Evolutionary conservation across 192 early-diverging fungal genomes (phyloP).

Genomic region (Coemansia sp.): DNA sequence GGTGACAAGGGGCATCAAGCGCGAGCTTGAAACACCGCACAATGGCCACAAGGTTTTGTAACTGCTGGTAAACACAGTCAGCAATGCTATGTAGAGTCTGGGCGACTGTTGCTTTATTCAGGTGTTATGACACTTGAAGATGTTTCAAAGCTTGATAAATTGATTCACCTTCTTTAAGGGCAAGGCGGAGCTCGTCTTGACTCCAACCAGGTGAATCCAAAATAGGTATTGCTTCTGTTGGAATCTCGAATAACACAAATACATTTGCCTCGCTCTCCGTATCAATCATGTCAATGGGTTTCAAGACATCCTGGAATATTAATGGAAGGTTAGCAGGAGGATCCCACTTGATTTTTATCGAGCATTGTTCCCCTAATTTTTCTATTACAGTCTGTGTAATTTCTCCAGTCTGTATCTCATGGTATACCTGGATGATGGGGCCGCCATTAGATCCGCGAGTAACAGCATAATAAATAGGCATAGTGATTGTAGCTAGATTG

Average conservation of each 20-base stretch:
- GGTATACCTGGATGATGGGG: background rate
- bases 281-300: background rate
- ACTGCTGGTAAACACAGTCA: background rate
- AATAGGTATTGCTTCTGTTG: too few species aligned
- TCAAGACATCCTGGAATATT: background rate
- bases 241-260: background rate
- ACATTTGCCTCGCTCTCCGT: background rate
- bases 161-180: too few species aligned
- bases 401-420: background rate
- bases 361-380: background rate
- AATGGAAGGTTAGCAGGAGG: background rate
- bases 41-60: background rate
- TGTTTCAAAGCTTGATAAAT: too few species aligned
- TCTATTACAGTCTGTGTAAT: background rate
- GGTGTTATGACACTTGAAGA: too few species aligned
- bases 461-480: background rate
- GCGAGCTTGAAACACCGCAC: background rate
- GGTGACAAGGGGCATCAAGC: too few species aligned
- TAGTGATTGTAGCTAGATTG: background rate
- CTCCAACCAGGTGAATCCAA: too few species aligned
- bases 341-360: background rate
- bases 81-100: background rate
- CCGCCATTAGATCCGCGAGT: background rate
- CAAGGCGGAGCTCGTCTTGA: too few species aligned
- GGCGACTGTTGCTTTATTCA: background rate